These are phyloP conservation scores for Telfairia occidentalis DNA, from an alignment of 331 rosid species.

Conservation along the genomic window DNA sequence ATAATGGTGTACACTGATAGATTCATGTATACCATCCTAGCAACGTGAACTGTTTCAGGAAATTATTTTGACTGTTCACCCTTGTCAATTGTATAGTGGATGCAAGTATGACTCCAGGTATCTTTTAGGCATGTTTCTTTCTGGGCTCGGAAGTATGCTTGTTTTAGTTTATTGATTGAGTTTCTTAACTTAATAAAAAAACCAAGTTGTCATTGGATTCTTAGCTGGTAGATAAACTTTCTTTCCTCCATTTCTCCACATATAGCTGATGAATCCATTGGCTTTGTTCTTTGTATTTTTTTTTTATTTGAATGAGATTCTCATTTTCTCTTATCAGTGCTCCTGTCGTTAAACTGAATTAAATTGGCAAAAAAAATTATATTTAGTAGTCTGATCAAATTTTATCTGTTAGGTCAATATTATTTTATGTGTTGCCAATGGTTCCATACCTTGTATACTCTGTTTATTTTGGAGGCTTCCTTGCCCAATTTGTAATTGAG, in stretches of 20 bases:
- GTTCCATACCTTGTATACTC: conserved; percentile 67
- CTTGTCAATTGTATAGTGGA: background rate
- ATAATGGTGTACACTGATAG: background rate
- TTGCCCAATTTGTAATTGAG: conserved; percentile 79
- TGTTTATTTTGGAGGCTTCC: conserved; percentile 85
- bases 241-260: background rate
- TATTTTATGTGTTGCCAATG: conserved; percentile 59
- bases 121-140: background rate
- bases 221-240: background rate
- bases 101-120: background rate
- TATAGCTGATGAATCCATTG: background rate
- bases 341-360: background rate
- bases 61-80: background rate
- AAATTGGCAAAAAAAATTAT: background rate
- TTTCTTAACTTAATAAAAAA: background rate
- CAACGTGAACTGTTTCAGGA: background rate
- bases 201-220: background rate
- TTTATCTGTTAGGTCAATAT: conserved; percentile 50
- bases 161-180: background rate
- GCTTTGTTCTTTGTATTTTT: background rate
- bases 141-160: background rate
- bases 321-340: background rate
- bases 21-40: background rate
- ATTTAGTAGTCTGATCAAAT: conserved; percentile 10
- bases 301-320: background rate